phyloP scores from a whole-genome alignment of 2,329 filamentous ascomycete species.

The Cladophialophora carrionii region DNA sequence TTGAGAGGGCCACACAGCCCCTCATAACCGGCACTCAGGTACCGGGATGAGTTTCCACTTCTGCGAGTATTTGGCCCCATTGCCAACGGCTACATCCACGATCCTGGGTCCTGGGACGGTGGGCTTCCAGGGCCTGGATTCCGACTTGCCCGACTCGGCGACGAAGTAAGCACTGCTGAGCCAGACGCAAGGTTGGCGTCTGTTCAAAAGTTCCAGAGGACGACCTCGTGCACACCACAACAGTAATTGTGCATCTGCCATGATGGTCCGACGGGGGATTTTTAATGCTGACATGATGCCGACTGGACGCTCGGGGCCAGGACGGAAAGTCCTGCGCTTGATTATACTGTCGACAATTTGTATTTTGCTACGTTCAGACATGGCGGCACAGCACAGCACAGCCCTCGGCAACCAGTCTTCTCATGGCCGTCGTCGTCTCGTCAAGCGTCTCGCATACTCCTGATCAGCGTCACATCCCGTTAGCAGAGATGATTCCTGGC shows the following conservation, averaged over 20 bases:
- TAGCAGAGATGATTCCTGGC: conserved; percentile 8
- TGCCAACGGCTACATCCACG: conserved; percentile 3
- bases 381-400: not conserved
- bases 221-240: conserved; percentile 7
- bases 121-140: conserved; percentile 5
- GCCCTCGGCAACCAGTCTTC: not conserved
- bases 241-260: not conserved
- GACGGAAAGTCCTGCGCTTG: not conserved
- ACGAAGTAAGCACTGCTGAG: conserved; percentile 12
- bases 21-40: conserved; percentile 13
- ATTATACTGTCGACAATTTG: not conserved
- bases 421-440: conserved; percentile 1
- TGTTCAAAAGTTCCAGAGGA: conserved; percentile 7
- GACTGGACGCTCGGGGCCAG: not conserved
- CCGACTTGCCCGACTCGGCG: conserved; percentile 1
- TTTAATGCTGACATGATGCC: conserved; percentile 5
- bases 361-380: not conserved
- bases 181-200: not conserved
- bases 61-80: conserved; percentile 1
- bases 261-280: not conserved
- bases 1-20: not conserved
- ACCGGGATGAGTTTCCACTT: conserved; percentile 12
- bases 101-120: not conserved
- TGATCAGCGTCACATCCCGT: conserved; percentile 30
- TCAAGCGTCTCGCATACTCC: conserved; percentile 27